Evolutionary conservation across 1,139 yeast genomes (phyloP), one percentile per base, ranked within the genome.

Genomic region (Eremothecium gossypii): DNA sequence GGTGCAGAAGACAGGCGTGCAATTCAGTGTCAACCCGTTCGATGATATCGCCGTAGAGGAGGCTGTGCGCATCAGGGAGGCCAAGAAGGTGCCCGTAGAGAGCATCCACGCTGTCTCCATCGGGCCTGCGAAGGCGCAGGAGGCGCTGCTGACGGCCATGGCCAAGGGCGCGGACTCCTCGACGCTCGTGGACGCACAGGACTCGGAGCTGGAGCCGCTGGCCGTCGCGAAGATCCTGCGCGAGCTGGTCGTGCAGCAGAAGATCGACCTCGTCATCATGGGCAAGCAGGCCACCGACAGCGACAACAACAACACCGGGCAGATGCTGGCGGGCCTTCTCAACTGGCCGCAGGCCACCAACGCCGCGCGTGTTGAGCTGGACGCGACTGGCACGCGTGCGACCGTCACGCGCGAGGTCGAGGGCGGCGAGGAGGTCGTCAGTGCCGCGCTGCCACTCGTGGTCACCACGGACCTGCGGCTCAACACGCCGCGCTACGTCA

Each of bases 331-430:
- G 2, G 97, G 96, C 7, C 69, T 91, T 50, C 74, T 91, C 64
- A 77, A 81, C 57, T 91, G 98, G 98, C 95, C 97, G 12, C 98
- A 91, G 66, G 97, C 96, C 30, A 89, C 96, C 36, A 85, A 87
- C 61, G 98, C 97, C 7, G 82, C 95, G 40, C 83, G 86, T 64
- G 93, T 91, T 30, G 83, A 74, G 42, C 44, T 62, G 11, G 65
- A 64, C 27, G 69, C 63, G 34, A 74, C 70, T 34, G 77, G 76
- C 27, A 79, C 74, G 41, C 64, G 66, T 42, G 82, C 86, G 27
- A 74, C 74, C 32, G 94, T 91, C 23, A 84, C 93, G 35, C 76
- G 96, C 59, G 98, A 91, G 68, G 78, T 89, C 42, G 98, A 91
- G 60, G 96, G 96, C 41, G 98, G 98, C 57, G 78, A 84, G 39